Base-by-base conservation (phyloP, 2,329 filamentous ascomycete species). In the Diplocarpon mali region DNA sequence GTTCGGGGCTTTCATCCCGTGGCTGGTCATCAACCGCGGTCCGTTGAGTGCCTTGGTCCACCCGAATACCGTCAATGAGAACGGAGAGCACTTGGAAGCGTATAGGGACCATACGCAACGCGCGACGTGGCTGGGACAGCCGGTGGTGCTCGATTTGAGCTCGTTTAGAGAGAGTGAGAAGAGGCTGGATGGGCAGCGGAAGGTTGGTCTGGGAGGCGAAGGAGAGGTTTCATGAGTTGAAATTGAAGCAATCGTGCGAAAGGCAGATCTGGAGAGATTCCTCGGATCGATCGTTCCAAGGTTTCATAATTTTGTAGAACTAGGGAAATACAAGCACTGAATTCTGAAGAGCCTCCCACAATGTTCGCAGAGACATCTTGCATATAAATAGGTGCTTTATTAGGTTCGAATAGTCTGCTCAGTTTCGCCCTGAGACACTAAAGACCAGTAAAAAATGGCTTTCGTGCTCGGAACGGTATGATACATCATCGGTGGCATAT, bases 1-100 rank as follows among this genome's bases (percentile, higher is more conserved):
- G 62, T 95, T 95, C 58, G 88, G 88, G 0, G 88, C 89, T 0
- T 93, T 95, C 57, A 67, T 95, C 32, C 74, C 85, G 0, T 95
- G 88, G 88, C 67, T 95, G 27, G 75, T 85, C 27, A 76, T 95
- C 46, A 81, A 89, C 64, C 73, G 88, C 5, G 88, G 88, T 0
- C 85, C 85, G 2, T 64, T 95, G 48, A 88, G 83, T 38, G 87
- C 69, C 3, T 67, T 95, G 15, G 63, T 95, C 1, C 89, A 95
- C 62, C 87, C 88, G 0, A 95, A 95, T 58, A 88, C 83, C 0
- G 70, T 73, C n/a, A 72, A 79, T 34, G 69, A 73, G 46, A 58
- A 69, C 46, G 65, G 50, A 62, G 46, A 57, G 35, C 12, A 44
- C 35, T 47, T 52, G n/a, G 55, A 62, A 20, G 53, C 56, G 34